These are phyloP conservation scores for Diaporthe sp. DNA, from an alignment of 2,329 filamentous ascomycete genomes.

Conservation along the genomic window DNA sequence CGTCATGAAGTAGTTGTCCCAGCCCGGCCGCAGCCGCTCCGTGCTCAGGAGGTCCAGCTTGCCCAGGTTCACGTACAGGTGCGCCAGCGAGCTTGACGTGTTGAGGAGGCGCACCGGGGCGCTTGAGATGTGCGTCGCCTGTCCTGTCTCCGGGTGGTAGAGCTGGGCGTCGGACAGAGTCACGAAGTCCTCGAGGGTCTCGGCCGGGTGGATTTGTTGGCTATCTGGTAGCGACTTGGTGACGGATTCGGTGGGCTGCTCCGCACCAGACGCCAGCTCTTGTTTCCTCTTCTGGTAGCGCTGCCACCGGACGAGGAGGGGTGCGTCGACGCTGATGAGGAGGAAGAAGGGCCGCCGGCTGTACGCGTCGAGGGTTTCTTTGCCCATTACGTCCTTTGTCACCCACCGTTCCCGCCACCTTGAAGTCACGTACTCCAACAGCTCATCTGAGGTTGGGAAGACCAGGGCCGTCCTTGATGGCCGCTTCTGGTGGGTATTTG, in stretches of 20 bases:
- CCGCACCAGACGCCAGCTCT: not conserved
- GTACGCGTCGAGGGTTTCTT: conserved; percentile 80
- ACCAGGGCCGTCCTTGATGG: conserved; percentile 47
- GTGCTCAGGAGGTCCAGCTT: conserved; percentile 83
- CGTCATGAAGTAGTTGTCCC: conserved; percentile 99
- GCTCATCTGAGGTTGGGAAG: conserved; percentile 74
- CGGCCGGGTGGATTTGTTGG: conserved; percentile 43
- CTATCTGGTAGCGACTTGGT: conserved; percentile 13
- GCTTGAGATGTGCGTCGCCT: conserved; percentile 83
- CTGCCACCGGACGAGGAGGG: conserved; percentile 85
- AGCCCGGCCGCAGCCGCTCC: conserved; percentile 86
- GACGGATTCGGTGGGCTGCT: not conserved
- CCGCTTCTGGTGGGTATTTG: conserved; percentile 31
- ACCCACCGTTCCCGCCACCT: conserved; percentile 89
- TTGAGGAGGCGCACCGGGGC: conserved; percentile 91
- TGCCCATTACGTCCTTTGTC: conserved; percentile 84
- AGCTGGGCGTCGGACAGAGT: conserved; percentile 78
- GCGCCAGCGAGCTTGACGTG: conserved; percentile 78
- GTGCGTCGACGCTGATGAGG: conserved; percentile 91
- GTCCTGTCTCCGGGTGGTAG: conserved; percentile 75
- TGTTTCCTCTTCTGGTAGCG: conserved; percentile 70
- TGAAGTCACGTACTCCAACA: conserved; percentile 89
- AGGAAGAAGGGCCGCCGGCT: conserved; percentile 91
- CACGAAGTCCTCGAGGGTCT: conserved; percentile 69
- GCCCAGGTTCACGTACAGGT: conserved; percentile 80